phyloP scores from a whole-genome alignment of 2,329 filamentous ascomycete genomes.

The Clarireedia sp. region DNA sequence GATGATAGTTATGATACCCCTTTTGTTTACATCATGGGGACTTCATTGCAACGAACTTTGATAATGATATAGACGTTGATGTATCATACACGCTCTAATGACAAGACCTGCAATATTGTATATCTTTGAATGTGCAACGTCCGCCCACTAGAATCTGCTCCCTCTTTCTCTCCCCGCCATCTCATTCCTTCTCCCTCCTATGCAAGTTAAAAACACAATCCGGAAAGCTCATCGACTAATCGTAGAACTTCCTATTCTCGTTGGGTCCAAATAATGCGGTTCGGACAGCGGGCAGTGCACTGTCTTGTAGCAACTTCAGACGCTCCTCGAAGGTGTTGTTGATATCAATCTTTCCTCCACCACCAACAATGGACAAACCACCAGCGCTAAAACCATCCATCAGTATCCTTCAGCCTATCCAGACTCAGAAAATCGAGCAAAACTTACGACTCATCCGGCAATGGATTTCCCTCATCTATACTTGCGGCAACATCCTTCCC shows the following conservation, averaged over 20 bases:
- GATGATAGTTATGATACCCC: not conserved
- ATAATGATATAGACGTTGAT: conserved; percentile 10
- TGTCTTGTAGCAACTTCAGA: conserved; percentile 74
- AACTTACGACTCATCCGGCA: conserved; percentile 78
- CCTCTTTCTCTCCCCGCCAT: not conserved
- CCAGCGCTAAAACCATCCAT: conserved; percentile 54
- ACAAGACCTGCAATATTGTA: conserved; percentile 15
- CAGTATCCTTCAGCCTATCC: conserved; percentile 1
- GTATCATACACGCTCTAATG: conserved; percentile 30
- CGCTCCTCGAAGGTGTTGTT: conserved; percentile 97
- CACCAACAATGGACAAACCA: conserved; percentile 72
- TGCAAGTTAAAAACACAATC: conserved; percentile 1
- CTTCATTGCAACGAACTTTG: not conserved
- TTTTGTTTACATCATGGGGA: not conserved
- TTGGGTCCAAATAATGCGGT: conserved; percentile 89
- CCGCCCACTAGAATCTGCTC: not conserved
- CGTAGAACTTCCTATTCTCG: conserved; percentile 89
- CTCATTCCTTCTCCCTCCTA: not conserved
- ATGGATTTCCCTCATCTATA: conserved; percentile 69
- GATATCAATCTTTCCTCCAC: conserved; percentile 89
- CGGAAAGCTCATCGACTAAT: conserved; percentile 44
- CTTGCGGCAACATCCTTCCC: conserved; percentile 61
- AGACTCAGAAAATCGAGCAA: not conserved
- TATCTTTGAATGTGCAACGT: conserved; percentile 12
- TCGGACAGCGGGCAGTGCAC: conserved; percentile 76